Conservation (phyloP, 495 filamentous ascomycete genomes). For the Aspergillus affinis region DNA sequence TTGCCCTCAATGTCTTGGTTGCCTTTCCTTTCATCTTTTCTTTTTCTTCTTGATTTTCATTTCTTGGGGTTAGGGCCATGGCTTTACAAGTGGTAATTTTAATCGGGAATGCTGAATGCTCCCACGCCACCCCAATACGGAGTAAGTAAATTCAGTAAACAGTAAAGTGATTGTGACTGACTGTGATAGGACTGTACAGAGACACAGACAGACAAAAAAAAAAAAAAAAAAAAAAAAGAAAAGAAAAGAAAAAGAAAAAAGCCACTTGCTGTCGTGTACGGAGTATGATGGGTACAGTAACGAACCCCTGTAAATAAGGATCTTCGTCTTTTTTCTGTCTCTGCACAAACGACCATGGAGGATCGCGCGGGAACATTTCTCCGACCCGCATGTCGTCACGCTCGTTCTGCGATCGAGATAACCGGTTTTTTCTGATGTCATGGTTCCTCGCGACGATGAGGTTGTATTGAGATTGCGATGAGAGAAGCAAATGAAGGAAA, state of each 20-base stretch:
- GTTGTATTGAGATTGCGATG: not conserved
- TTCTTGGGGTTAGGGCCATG: not conserved
- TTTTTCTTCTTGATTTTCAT: not conserved
- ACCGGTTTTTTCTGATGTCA: not conserved
- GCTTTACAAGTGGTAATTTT: slow-evolving; percentile 1
- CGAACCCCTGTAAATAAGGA: not conserved
- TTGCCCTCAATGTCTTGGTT: not conserved
- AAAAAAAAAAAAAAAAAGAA: not conserved
- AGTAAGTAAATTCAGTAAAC: not conserved
- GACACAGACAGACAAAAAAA: not conserved
- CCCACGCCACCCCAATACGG: not conserved
- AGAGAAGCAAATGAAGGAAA: not conserved
- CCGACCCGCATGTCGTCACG: not conserved
- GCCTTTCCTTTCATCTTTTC: not conserved
- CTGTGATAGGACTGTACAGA: not conserved
- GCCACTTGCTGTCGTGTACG: not conserved
- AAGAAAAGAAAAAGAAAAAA: not conserved
- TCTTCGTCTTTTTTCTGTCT: not conserved
- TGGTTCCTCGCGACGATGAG: not conserved
- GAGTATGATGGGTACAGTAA: not conserved
- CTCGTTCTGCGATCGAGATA: not conserved
- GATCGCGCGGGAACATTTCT: not conserved
- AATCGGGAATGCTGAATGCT: not conserved
- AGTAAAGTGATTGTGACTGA: not conserved
- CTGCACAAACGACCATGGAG: not conserved